Conservation (phyloP, 2,329 filamentous ascomycete genomes). For the Coleophoma cylindrospora region DNA sequence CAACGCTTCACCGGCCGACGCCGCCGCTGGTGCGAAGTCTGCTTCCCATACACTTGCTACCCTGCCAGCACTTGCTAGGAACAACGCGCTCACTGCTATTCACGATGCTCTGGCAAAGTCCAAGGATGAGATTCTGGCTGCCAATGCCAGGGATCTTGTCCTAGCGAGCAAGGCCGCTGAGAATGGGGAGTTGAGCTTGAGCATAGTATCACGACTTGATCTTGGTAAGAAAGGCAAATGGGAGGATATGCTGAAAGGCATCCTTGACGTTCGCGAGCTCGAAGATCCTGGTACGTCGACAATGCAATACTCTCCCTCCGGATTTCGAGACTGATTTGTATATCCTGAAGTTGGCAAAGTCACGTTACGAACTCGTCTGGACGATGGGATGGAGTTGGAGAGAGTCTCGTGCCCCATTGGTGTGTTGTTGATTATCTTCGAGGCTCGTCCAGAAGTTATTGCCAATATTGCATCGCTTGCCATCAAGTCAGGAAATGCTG, state of each 20-base stretch:
- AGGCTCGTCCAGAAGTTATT: constrained; percentile 95
- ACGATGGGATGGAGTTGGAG: constrained; percentile 80
- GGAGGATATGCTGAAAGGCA: constrained; percentile 96
- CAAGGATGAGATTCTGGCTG: constrained; percentile 73
- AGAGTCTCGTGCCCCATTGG: constrained; percentile 92
- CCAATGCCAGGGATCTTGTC: constrained; percentile 80
- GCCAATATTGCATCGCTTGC: constrained; percentile 95
- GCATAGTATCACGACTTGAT: constrained; percentile 83
- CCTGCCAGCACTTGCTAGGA: constrained; percentile 69
- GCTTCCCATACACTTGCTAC: constrained; percentile 82
- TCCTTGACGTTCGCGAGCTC: constrained; percentile 78
- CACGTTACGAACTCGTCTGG: constrained; percentile 77
- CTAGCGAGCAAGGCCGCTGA: constrained; percentile 68
- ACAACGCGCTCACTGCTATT: constrained; percentile 79
- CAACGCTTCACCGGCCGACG: constrained; percentile 72
- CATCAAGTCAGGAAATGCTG: constrained; percentile 95
- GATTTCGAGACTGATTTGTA: no score
- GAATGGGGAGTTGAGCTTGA: constrained; percentile 71
- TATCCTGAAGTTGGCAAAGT: constrained; percentile 66
- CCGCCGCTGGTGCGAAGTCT: constrained; percentile 71
- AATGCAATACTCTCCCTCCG: neutral
- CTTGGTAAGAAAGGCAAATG: constrained; percentile 84
- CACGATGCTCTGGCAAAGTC: constrained; percentile 68
- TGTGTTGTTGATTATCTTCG: constrained; percentile 97
- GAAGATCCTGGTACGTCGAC: constrained; percentile 68